phyloP scores from a whole-genome alignment of 1,284 basidiomycete genomes.

The Trichosporon coremiiforme region DNA sequence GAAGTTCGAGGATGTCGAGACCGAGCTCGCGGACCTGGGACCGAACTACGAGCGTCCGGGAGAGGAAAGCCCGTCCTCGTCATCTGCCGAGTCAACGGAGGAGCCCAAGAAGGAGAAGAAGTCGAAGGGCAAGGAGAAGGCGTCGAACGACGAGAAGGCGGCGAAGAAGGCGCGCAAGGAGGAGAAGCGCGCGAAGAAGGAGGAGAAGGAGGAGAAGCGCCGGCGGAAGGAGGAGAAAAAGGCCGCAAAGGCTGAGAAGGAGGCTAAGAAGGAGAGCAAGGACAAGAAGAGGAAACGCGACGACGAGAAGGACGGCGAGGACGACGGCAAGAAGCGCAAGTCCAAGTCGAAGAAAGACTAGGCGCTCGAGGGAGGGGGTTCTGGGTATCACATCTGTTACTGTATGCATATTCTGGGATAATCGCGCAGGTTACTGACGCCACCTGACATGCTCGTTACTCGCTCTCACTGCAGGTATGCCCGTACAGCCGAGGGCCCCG shows the following conservation, averaged over 20 bases:
- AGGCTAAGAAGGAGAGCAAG: slow-evolving; percentile 16
- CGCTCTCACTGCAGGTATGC: not conserved
- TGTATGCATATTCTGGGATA: slow-evolving; percentile 18
- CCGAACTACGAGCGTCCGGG: slow-evolving; percentile 16
- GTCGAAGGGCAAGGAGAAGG: slow-evolving; percentile 18
- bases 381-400: slow-evolving; percentile 5
- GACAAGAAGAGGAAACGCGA: slow-evolving; percentile 18
- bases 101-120: slow-evolving; percentile 22
- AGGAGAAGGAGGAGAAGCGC: slow-evolving; percentile 24
- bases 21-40: slow-evolving; percentile 26
- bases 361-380: not conserved
- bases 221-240: slow-evolving; percentile 26
- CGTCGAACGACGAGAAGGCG: slow-evolving; percentile 14
- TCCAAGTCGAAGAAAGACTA: slow-evolving; percentile 8
- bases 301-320: not conserved
- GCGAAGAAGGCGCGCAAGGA: slow-evolving; percentile 31
- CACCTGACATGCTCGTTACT: not conserved
- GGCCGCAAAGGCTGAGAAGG: slow-evolving; percentile 18
- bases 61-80: slow-evolving; percentile 24
- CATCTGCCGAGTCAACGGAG: slow-evolving; percentile 21
- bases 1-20: slow-evolving; percentile 38
- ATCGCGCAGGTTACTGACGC: not conserved
- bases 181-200: slow-evolving; percentile 22
- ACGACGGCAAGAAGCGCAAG: slow-evolving; percentile 8
- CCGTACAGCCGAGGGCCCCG: not conserved